A percentile compares a stretch with the other conserved stretches of the same genome.
Evolutionary conservation across 148 eudicot genomes (phyloP).

Genomic region (Rhododendron williamsianum): DNA sequence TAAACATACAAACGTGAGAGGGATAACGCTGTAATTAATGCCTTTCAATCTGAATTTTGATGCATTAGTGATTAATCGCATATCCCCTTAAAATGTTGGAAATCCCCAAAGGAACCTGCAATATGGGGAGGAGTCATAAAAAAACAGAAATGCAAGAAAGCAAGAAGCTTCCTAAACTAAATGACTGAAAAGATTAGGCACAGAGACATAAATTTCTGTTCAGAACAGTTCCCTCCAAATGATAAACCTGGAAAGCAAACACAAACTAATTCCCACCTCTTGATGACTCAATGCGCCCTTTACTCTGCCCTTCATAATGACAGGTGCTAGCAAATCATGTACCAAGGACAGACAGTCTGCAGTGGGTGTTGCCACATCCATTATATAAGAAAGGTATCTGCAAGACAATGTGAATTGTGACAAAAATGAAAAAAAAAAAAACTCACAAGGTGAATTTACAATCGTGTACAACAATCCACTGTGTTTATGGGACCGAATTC

Average conservation of each 20-base stretch:
- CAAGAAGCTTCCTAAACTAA: background rate
- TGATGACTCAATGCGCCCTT: slow-evolving; percentile 72
- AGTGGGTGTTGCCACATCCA: slow-evolving; percentile 91
- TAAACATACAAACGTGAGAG: background rate
- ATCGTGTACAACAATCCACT: background rate
- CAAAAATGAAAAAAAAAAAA: background rate
- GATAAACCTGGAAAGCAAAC: background rate
- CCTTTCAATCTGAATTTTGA: background rate
- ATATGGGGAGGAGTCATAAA: background rate
- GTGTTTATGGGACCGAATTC: background rate
- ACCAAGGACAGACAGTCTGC: slow-evolving; percentile 76
- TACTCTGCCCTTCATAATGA: slow-evolving; percentile 49
- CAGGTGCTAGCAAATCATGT: slow-evolving; percentile 65
- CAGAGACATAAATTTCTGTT: background rate
- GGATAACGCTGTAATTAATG: background rate
- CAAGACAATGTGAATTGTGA: background rate
- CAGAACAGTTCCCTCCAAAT: background rate
- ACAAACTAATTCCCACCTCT: slow-evolving; percentile 49
- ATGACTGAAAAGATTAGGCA: background rate
- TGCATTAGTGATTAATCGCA: background rate
- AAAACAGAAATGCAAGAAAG: background rate
- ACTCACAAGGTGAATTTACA: background rate
- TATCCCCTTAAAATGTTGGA: background rate
- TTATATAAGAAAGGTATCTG: slow-evolving; percentile 82
- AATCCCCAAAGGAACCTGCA: background rate